Conservation (phyloP, 1,139 yeast genomes). For the Lodderomyces parapsilosis region DNA sequence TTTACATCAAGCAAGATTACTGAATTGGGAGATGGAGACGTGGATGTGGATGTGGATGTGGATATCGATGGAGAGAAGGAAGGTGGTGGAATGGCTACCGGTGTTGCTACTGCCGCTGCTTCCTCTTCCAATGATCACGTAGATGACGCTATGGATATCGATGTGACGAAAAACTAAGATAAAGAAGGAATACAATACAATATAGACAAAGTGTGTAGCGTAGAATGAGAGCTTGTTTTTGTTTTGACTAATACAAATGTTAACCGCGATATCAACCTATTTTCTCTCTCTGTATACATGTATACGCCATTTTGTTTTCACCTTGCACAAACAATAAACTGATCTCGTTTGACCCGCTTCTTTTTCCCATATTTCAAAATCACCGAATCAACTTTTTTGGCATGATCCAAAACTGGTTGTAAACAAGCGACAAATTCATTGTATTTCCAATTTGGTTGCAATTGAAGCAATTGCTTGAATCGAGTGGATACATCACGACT, state of each 20-base stretch:
- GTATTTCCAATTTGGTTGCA: constrained; percentile 67
- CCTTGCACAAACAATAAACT: constrained; percentile 21
- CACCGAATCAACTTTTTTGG: constrained; percentile 64
- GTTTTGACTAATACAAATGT: not conserved
- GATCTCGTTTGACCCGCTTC: constrained; percentile 53
- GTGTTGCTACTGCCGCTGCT: not conserved
- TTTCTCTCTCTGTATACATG: not conserved
- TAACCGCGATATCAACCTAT: not conserved
- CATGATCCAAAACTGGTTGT: constrained; percentile 51
- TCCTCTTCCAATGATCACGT: not conserved
- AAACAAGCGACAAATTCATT: constrained; percentile 74
- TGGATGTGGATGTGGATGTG: constrained; percentile 8
- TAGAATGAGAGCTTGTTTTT: too few relatives aligned
- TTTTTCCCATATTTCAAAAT: constrained; percentile 76
- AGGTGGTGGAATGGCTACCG: too few relatives aligned
- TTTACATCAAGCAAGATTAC: constrained; percentile 9
- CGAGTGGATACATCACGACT: constrained; percentile 54
- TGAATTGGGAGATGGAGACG: constrained; percentile 9
- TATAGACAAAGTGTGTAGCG: not conserved
- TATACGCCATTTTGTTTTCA: constrained; percentile 6
- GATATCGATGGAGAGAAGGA: not conserved
- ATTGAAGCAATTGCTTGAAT: constrained; percentile 58
- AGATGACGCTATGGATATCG: not conserved
- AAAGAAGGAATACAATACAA: not conserved
- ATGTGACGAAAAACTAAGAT: not conserved